Evolutionary conservation across 23 red algal species (phyloP).

Genomic region (Gracilaria gracilis): DNA sequence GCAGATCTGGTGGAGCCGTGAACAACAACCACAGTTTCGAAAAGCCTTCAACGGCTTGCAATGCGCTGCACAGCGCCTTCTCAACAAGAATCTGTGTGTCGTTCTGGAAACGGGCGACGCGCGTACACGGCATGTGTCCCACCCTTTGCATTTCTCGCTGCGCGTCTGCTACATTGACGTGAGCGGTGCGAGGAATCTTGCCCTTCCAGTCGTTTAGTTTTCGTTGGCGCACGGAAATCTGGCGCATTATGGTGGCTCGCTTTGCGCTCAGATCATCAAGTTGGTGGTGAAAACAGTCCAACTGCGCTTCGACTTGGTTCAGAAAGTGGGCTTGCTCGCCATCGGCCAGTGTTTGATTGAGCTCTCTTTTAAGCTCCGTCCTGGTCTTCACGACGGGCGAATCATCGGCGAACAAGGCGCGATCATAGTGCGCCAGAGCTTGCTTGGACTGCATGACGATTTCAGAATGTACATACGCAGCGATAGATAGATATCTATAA

Average conservation of each 20-base stretch:
- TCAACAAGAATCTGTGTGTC: background rate
- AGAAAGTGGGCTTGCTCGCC: background rate
- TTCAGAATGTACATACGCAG: background rate
- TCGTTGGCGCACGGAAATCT: constrained; percentile 7
- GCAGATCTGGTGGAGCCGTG: background rate
- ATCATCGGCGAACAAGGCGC: background rate
- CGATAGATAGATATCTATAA: too few species aligned
- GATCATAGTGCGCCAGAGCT: background rate
- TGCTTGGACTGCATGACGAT: background rate
- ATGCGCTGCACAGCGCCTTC: background rate
- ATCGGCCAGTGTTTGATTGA: background rate
- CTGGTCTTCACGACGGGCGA: background rate
- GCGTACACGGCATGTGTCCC: background rate
- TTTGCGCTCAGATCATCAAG: background rate
- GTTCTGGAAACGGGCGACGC: background rate
- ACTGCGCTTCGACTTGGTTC: background rate
- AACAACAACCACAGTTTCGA: constrained; percentile 15
- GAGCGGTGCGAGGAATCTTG: constrained; percentile 1
- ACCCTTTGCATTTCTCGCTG: background rate
- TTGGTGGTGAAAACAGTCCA: background rate
- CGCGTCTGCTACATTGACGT: background rate
- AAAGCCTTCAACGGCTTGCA: constrained; percentile 17
- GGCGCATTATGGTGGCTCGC: background rate
- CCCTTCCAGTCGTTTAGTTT: constrained; percentile 40
- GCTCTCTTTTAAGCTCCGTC: constrained; percentile 9